Conservation (phyloP, 495 filamentous ascomycete genomes). For the Polyplosphaeria fusca region DNA sequence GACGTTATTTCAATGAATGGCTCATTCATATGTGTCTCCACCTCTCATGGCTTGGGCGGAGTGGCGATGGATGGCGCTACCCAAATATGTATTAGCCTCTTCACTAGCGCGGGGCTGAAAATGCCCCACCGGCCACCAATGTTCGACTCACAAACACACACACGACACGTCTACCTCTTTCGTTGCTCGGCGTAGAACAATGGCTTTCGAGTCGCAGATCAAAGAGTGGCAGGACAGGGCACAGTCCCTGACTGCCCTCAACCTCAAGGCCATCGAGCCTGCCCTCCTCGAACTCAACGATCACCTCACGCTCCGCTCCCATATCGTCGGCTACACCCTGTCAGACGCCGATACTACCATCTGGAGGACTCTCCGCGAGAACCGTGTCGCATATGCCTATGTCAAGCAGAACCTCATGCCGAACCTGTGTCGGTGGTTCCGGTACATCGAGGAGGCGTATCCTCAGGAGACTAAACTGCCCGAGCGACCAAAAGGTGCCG, state of each 20-base stretch:
- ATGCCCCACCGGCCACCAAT: too few species aligned
- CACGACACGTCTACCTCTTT: too few species aligned
- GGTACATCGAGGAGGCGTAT: slow-evolving; percentile 76
- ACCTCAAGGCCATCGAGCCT: slow-evolving; percentile 80
- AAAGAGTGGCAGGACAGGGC: slow-evolving; percentile 58
- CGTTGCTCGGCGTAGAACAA: too few species aligned
- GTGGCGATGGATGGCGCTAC: too few species aligned
- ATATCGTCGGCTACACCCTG: slow-evolving; percentile 77
- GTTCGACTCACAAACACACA: too few species aligned
- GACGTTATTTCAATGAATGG: too few species aligned
- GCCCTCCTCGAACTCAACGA: slow-evolving; percentile 73
- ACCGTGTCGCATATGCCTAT: slow-evolving; percentile 76
- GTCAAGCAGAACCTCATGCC: slow-evolving; percentile 72
- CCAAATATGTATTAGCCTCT: too few species aligned
- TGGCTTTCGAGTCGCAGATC: slow-evolving; percentile 27
- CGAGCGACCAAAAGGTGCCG: slow-evolving; percentile 51
- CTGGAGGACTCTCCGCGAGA: slow-evolving; percentile 81
- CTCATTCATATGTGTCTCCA: too few species aligned
- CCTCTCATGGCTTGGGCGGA: too few species aligned
- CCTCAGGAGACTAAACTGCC: slow-evolving; percentile 49
- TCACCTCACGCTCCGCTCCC: slow-evolving; percentile 80
- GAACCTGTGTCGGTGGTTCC: slow-evolving; percentile 86
- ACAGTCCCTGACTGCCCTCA: slow-evolving; percentile 53
- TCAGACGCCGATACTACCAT: slow-evolving; percentile 76
- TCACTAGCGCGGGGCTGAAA: too few species aligned